Percentiles rank a stretch among this genome's conserved stretches.
Conservation (phyloP, 306 rosid genomes). For the Benincasa hispida region DNA sequence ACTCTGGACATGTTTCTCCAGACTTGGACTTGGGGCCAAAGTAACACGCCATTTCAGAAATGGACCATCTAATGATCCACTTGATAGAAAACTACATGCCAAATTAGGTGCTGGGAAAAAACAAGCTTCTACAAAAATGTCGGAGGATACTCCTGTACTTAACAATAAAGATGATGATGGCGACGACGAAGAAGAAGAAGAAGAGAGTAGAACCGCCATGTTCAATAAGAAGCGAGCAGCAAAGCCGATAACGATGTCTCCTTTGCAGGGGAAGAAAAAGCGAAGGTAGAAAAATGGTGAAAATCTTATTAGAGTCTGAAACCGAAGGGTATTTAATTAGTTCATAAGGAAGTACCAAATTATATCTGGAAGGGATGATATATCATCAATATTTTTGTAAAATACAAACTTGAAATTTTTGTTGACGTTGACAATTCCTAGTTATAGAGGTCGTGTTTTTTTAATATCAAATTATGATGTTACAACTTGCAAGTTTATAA, state of each 20-base stretch:
- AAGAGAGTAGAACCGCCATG: slow-evolving; percentile 59
- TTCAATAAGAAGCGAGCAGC: slow-evolving; percentile 51
- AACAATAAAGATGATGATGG: slow-evolving; percentile 21
- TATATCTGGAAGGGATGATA: not conserved
- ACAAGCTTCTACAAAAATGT: slow-evolving; percentile 38
- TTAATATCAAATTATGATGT: too few relatives aligned
- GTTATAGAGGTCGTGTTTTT: too few relatives aligned
- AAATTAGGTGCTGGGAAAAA: slow-evolving; percentile 41
- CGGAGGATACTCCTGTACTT: slow-evolving; percentile 19
- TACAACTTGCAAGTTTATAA: too few relatives aligned
- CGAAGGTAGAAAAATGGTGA: too few relatives aligned
- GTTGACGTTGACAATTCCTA: not conserved
- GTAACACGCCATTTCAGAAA: slow-evolving; percentile 38
- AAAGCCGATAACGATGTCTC: slow-evolving; percentile 13
- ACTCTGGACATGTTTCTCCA: slow-evolving; percentile 10
- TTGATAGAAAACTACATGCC: slow-evolving; percentile 49
- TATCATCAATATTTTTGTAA: not conserved
- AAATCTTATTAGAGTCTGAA: too few relatives aligned
- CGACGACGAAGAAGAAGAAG: slow-evolving; percentile 28
- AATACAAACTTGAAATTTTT: not conserved
- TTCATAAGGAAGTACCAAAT: not conserved
- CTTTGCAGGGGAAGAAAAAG: slow-evolving; percentile 33
- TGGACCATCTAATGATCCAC: slow-evolving; percentile 50
- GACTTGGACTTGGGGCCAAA: slow-evolving; percentile 91
- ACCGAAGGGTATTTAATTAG: not conserved